Percentiles rank a stretch among this genome's conserved stretches.
phyloP scores from a whole-genome alignment of 2,329 filamentous ascomycete species.

The Cordyceps cicadae region DNA sequence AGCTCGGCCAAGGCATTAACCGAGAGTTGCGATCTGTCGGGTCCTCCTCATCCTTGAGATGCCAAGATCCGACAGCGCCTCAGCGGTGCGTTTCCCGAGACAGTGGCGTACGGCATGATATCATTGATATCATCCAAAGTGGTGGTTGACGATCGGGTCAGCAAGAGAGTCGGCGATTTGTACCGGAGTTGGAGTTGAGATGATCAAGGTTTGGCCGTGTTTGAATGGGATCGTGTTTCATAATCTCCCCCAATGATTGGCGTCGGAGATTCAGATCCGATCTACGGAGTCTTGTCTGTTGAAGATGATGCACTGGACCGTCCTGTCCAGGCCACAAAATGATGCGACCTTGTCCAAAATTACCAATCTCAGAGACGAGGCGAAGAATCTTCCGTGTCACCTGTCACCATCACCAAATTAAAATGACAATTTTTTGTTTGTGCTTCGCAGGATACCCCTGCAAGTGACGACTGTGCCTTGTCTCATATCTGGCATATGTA shows the following conservation, averaged over 20 bases:
- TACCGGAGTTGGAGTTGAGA: background rate
- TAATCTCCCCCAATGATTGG: too few species aligned
- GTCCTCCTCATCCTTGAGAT: background rate
- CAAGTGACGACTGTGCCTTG: background rate
- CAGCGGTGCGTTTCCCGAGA: background rate
- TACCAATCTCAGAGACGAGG: background rate
- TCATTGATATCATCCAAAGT: background rate
- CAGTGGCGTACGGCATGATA: background rate
- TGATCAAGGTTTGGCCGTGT: background rate
- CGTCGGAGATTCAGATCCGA: too few species aligned
- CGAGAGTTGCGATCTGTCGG: background rate
- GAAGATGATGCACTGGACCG: too few species aligned
- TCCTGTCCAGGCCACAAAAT: too few species aligned
- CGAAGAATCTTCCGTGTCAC: background rate
- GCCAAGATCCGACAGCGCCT: background rate
- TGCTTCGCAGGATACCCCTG: background rate
- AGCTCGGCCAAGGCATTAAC: background rate
- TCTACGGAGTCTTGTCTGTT: too few species aligned
- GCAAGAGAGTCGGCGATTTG: background rate
- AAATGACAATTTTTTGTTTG: background rate
- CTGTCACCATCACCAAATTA: background rate
- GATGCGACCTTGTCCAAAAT: background rate
- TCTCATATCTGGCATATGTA: slow-evolving; percentile 3
- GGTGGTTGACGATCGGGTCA: background rate
- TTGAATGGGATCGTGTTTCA: too few species aligned